Base-by-base conservation (phyloP, 192 early-diverging fungal species). In the Oehlia diaphana region DNA sequence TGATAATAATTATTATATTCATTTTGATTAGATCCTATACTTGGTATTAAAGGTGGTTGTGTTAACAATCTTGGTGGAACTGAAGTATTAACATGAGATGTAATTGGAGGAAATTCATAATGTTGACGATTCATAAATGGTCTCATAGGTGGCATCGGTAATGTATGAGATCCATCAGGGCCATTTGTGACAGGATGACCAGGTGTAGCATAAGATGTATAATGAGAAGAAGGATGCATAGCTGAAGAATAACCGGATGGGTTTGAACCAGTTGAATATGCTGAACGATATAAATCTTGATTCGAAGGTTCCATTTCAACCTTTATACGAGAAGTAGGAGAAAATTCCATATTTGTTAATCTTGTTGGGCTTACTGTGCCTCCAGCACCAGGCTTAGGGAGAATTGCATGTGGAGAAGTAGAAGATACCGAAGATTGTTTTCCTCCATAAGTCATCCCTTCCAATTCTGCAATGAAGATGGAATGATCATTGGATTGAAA, bases 101-200 rank as follows among this genome's bases (percentile, higher is more conserved):
- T 62, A 62, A 74, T 9, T 9, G 73, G 73, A 35, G 73, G 73
- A 74, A 74, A 74, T 37, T 74, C 73, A 74, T 62, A 61, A n/a
- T 26, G 35, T 62, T 53, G 50, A 16, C 73, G 53, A 74, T 74
- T 74, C 72, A 37, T 31, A 58, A 35, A 74, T 13, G 2, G 1
- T 10, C 73, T 47, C 13, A 74, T 10, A 35, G 73, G 10, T 21
- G 73, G 73, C 1, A 74, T 74, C 6, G 73, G 73, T 62, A 74
- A 35, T 13, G 73, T 62, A 58, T 53, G 49, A 13, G 73, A 21
- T 33, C 58, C 50, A 74, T 74, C 50, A 35, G 19, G 23, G 4
- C 14, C n/a, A n/a, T n/a, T n/a, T n/a, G n/a, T n/a, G n/a, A n/a
- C 50, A 62, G 21, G 26, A 62, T 50, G 33, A n/a, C 50, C 73